Evolutionary conservation across 768 basidiomycete genomes (phyloP).

Genomic region (Leccinum obscurum): DNA sequence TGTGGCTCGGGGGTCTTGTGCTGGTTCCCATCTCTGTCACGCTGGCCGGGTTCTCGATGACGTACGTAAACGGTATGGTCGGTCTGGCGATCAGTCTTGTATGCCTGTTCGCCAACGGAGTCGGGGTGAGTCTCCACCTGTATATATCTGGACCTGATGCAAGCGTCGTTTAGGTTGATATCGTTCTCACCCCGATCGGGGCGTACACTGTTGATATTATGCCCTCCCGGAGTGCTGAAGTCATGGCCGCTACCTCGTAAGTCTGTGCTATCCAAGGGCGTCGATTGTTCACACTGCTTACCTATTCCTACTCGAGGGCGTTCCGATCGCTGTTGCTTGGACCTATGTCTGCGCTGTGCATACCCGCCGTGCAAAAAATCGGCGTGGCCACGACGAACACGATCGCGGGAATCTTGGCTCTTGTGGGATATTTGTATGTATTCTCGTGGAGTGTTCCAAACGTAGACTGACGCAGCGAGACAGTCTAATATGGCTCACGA

Average conservation of each 20-base stretch:
- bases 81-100: conserved; percentile 53
- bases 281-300: not conserved
- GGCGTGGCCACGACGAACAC: conserved; percentile 54
- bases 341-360: conserved; percentile 14
- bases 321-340: conserved; percentile 25
- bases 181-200: conserved; percentile 53
- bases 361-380: conserved; percentile 48
- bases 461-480: conserved; percentile 1
- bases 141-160: not conserved
- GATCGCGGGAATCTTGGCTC: conserved; percentile 44
- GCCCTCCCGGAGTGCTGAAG: conserved; percentile 61
- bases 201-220: conserved; percentile 63
- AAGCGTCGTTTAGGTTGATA: conserved; percentile 45
- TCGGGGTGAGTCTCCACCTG: conserved; percentile 48
- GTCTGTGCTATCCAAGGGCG: conserved; percentile 20
- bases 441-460: not conserved
- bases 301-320: conserved; percentile 10
- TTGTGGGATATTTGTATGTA: conserved; percentile 55
- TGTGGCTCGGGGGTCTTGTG: conserved; percentile 44
- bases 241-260: conserved; percentile 56
- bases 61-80: conserved; percentile 46
- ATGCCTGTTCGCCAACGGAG: conserved; percentile 61
- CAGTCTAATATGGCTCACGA: conserved; percentile 54
- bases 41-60: conserved; percentile 48
- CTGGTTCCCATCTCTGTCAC: conserved; percentile 56